phyloP scores from a whole-genome alignment of 106 monocot species.

The Dendrobium chrysotoxum region DNA sequence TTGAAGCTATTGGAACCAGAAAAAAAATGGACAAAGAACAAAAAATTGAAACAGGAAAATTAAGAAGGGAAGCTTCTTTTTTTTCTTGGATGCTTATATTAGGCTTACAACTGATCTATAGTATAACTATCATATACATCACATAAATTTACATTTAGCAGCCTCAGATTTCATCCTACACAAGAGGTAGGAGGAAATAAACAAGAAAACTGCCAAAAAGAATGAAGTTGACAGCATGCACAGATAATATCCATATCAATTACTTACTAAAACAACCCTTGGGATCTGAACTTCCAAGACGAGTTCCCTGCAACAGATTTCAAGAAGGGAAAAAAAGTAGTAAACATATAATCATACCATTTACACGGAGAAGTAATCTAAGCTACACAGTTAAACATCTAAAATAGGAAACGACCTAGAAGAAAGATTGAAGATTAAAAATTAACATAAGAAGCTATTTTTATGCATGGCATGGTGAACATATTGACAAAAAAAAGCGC shows the following conservation, averaged over 20 bases:
- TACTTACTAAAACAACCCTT: conserved; percentile 99
- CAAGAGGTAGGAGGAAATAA: neutral
- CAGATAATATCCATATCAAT: neutral
- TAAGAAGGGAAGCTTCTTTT: neutral
- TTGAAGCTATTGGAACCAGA: neutral
- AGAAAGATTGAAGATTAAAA: neutral
- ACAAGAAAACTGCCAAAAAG: neutral
- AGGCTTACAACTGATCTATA: neutral
- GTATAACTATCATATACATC: neutral
- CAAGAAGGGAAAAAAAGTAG: neutral
- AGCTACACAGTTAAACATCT: neutral
- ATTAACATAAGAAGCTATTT: neutral
- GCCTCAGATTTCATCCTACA: neutral
- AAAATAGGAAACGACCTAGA: neutral
- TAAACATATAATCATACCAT: neutral
- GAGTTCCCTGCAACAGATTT: conserved; percentile 64
- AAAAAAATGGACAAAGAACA: neutral
- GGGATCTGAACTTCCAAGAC: conserved; percentile 96
- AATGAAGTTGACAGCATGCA: neutral
- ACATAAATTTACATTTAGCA: neutral
- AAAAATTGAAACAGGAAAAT: neutral
- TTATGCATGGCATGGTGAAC: neutral
- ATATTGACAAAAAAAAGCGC: neutral
- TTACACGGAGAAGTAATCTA: neutral
- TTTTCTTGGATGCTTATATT: neutral